Evolutionary conservation across 2,329 filamentous ascomycete species (phyloP).

Genomic region (Colletotrichum caudatum): DNA sequence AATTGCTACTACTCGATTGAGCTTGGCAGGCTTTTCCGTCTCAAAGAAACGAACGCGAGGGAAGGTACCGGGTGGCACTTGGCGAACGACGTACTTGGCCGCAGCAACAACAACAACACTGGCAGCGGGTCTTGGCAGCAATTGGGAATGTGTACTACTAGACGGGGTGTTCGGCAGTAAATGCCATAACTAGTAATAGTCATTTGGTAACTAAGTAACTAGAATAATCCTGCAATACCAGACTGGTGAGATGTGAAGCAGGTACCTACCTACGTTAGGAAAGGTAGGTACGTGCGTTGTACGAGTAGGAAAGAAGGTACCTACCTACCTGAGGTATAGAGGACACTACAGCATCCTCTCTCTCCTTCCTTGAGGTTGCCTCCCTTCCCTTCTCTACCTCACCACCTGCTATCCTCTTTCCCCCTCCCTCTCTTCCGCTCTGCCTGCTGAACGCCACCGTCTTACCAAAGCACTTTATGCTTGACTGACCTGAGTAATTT

Average conservation of each 20-base stretch:
- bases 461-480: conserved; percentile 12
- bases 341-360: background rate
- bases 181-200: too few relatives aligned
- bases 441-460: conserved; percentile 26
- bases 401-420: background rate
- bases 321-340: too few relatives aligned
- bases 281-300: too few relatives aligned
- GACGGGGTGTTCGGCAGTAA: too few relatives aligned
- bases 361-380: background rate
- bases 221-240: background rate
- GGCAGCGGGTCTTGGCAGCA: conserved; percentile 19
- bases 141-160: background rate
- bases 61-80: background rate
- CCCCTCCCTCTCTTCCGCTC: background rate
- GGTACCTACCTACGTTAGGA: background rate
- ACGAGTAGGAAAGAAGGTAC: background rate
- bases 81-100: conserved; percentile 16
- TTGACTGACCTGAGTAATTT: conserved; percentile 35
- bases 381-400: background rate
- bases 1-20: conserved; percentile 21
- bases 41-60: background rate
- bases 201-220: too few relatives aligned
- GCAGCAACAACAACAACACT: background rate
- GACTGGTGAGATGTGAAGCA: background rate
- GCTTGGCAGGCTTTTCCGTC: conserved; percentile 10